Evolutionary conservation across 257 asterid species (phyloP).

Genomic region (Dorcoceras hygrometricum): DNA sequence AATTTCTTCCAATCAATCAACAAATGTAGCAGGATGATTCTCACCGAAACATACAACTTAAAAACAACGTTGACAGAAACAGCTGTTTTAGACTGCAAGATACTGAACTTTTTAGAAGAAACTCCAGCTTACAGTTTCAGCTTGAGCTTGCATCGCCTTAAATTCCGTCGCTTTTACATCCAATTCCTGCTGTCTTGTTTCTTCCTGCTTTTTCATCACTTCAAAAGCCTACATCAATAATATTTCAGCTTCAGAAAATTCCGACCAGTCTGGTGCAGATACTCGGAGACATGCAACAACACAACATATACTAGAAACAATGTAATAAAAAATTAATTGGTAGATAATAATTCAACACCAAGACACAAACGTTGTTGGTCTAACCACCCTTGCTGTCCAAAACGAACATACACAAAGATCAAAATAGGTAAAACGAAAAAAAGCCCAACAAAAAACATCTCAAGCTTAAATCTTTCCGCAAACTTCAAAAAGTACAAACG

Average conservation of each 20-base stretch:
- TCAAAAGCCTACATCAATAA: slow-evolving; percentile 54
- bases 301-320: not conserved
- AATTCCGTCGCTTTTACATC: slow-evolving; percentile 56
- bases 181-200: slow-evolving; percentile 58
- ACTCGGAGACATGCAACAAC: not conserved
- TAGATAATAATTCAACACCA: not conserved
- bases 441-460: not conserved
- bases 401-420: slow-evolving; percentile 1
- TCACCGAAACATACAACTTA: not conserved
- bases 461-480: slow-evolving; percentile 8
- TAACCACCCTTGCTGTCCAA: not conserved
- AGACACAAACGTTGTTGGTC: not conserved
- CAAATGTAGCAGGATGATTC: not conserved
- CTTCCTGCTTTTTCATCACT: slow-evolving; percentile 64
- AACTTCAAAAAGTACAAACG: no score
- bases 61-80: not conserved
- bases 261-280: not conserved
- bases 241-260: slow-evolving; percentile 11
- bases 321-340: not conserved
- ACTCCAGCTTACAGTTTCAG: slow-evolving; percentile 60
- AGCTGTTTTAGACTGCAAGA: not conserved
- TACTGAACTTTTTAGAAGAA: not conserved
- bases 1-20: not conserved
- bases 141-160: slow-evolving; percentile 78
- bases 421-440: not conserved